Evolutionary conservation across 805 yeast genomes (phyloP).

Genomic region (Hanseniaspora clermontiae): DNA sequence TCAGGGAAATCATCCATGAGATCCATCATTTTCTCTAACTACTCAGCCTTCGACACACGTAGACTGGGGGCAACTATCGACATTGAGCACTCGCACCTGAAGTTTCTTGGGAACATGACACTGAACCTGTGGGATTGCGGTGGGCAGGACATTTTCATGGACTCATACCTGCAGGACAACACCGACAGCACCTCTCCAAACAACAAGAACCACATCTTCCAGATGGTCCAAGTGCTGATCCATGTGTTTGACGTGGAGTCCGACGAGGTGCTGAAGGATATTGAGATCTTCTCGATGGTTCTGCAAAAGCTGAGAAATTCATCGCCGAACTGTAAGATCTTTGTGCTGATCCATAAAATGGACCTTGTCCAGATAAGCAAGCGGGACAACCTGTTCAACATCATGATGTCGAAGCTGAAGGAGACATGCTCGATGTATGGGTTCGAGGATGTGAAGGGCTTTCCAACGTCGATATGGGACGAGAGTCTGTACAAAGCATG

Average conservation of each 20-base stretch:
- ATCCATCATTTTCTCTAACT: slow-evolving; percentile 86
- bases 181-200: background rate
- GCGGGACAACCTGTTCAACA: slow-evolving; percentile 66
- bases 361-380: slow-evolving; percentile 82
- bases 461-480: slow-evolving; percentile 95
- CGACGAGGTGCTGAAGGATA: slow-evolving; percentile 81
- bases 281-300: slow-evolving; percentile 78
- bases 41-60: slow-evolving; percentile 92
- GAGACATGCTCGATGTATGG: slow-evolving; percentile 58
- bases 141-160: slow-evolving; percentile 94
- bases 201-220: slow-evolving; percentile 71
- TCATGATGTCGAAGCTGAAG: slow-evolving; percentile 73
- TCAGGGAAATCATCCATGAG: slow-evolving; percentile 97
- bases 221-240: slow-evolving; percentile 88
- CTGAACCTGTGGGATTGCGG: slow-evolving; percentile 97
- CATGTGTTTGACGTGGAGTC: slow-evolving; percentile 95
- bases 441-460: slow-evolving; percentile 59
- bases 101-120: slow-evolving; percentile 91
- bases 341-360: slow-evolving; percentile 89
- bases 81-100: slow-evolving; percentile 90
- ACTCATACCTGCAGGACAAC: slow-evolving; percentile 71
- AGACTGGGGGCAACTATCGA: slow-evolving; percentile 94
- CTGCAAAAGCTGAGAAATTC: slow-evolving; percentile 67
- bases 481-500: slow-evolving; percentile 92
- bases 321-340: slow-evolving; percentile 83